Percentiles rank a stretch among this genome's conserved stretches.
These are phyloP conservation scores for Penstemon newberryi DNA, from an alignment of 257 asterid genomes.

Conservation along the genomic window DNA sequence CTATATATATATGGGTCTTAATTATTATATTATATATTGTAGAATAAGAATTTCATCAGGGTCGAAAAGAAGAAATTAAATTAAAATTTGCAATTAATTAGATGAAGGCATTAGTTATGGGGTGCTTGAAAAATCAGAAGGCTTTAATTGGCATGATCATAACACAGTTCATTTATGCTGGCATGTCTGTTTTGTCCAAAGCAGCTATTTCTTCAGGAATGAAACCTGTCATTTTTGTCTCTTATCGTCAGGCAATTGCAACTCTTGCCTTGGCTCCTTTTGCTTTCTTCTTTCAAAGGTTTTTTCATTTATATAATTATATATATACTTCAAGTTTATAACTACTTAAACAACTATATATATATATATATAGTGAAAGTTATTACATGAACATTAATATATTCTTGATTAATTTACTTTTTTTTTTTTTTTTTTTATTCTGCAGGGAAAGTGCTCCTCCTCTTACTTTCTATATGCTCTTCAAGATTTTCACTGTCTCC, in stretches of 20 bases:
- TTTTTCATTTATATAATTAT: background rate
- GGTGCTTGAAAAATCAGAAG: conserved; percentile 23
- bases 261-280: conserved; percentile 55
- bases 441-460: conserved; percentile 41
- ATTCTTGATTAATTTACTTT: background rate
- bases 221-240: conserved; percentile 58
- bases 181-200: conserved; percentile 53
- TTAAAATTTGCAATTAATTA: background rate
- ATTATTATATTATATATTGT: background rate
- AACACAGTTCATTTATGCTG: conserved; percentile 48
- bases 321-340: too few relatives aligned
- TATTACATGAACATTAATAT: too few relatives aligned
- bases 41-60: background rate
- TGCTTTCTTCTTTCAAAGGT: conserved; percentile 45
- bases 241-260: conserved; percentile 60
- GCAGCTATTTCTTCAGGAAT: conserved; percentile 59
- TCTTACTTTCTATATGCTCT: conserved; percentile 36
- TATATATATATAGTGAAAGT: too few relatives aligned
- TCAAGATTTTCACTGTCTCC: conserved; percentile 51
- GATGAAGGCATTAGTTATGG: conserved; percentile 24
- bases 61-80: background rate
- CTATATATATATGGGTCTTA: too few relatives aligned
- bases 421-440: conserved; percentile 2
- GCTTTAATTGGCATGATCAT: conserved; percentile 49
- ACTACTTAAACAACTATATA: background rate